Conservation (phyloP, 2,329 filamentous ascomycete genomes). For the Bipolaris gigantea region DNA sequence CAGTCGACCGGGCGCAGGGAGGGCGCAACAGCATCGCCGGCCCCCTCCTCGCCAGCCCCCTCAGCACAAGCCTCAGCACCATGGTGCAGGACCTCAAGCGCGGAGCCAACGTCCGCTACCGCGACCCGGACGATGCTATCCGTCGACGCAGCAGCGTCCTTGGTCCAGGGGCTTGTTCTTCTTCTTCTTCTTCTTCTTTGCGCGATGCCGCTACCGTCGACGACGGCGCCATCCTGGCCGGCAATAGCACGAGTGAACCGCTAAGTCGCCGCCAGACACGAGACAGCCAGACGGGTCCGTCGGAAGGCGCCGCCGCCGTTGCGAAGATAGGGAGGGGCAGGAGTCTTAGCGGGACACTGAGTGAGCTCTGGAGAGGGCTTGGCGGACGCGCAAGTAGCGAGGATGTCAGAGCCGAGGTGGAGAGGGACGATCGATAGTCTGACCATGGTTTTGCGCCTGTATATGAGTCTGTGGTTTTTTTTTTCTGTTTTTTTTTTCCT, state of each 20-base stretch:
- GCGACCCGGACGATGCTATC: not conserved
- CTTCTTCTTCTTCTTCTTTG: no score
- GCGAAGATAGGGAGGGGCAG: conserved; percentile 13
- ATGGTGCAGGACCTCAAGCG: conserved; percentile 67
- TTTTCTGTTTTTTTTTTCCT: no score
- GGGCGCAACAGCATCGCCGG: conserved; percentile 53
- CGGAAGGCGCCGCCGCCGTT: not conserved
- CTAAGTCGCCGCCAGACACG: conserved; percentile 28
- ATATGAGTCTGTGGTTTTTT: not conserved
- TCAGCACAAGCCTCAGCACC: conserved; percentile 62
- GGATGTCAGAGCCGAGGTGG: conserved; percentile 9
- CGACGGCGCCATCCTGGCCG: conserved; percentile 5
- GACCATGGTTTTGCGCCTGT: no score
- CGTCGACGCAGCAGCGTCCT: not conserved
- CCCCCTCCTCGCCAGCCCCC: conserved; percentile 62
- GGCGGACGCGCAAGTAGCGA: conserved; percentile 20
- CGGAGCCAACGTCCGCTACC: conserved; percentile 46
- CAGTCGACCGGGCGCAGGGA: conserved; percentile 42
- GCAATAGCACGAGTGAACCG: conserved; percentile 17
- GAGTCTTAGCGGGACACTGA: conserved; percentile 38
- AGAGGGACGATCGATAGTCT: not conserved
- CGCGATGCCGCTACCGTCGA: not conserved
- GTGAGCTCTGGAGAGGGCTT: conserved; percentile 36
- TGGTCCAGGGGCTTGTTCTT: conserved; percentile 18
- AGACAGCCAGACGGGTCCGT: conserved; percentile 1